Evolutionary conservation across 139 green algal species (phyloP), one percentile per base, ranked within the genome.

Genomic region (Tetradesmus obliquus): DNA sequence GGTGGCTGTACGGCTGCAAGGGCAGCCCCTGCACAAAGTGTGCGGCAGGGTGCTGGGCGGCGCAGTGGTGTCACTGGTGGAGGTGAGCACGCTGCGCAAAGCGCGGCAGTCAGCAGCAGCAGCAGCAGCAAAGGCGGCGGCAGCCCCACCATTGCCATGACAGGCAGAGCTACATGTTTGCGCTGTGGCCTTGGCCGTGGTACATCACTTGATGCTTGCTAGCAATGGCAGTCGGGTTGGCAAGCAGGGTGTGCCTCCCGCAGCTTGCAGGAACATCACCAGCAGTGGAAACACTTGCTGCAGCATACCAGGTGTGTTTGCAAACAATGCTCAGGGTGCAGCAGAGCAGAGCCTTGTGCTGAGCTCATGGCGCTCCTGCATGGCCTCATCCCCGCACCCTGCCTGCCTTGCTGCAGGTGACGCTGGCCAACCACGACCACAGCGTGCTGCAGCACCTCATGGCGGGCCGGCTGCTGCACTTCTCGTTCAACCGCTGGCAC

Each of bases 361-460:
- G 32, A 45, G 32, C 32, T 45, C 32, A 45, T 45, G 32, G 32
- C 32, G 32, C 32, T 45, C 79, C 13, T 55, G 10, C 24, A 12
- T 22, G 79, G 74, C 19, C 74, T 51, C 54, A 20, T 60, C n/a
- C 5, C 79, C 79, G 15, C 32, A 45, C 32, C 32, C 32, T 60
- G 12, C 51, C 54, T 13, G 3, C 20, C 24, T 80, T 80, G 84
- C 53, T 91, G 55, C 87, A 91, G 87, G 55, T 91, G 45, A 84
- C 87, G 17, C 24, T 91, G 69, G 17, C 9, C 69, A 91, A 91
- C 53, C 71, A 83, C 80, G 87, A 91, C 72, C 76, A 62, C 72
- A 74, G 53, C 22, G 10, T 91, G 20, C 54, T 91, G 20, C 71
- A 84, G n/a, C 51, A 55, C 13, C 72, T 91, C 19, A 82, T 91